These are phyloP conservation scores for Dillenia turbinata DNA, from an alignment of 164 flowering plant genomes.

Conservation along the genomic window DNA sequence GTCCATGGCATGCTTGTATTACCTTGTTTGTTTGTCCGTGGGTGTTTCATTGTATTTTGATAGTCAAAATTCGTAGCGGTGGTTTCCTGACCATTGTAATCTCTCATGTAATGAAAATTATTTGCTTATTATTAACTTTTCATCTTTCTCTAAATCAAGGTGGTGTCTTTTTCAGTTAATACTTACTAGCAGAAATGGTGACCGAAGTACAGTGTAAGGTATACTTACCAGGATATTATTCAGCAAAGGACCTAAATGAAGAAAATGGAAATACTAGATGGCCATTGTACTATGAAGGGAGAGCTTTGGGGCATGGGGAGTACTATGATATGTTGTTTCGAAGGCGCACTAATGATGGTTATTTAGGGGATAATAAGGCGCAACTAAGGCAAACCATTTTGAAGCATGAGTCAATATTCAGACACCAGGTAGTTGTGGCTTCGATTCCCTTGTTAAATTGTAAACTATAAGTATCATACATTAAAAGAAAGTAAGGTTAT, in stretches of 20 bases:
- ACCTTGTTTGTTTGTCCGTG: too few species aligned
- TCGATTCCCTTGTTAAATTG: too few species aligned
- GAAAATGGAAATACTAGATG: constrained; percentile 18
- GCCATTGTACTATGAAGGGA: constrained; percentile 19
- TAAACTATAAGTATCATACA: neutral
- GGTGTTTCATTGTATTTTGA: too few species aligned
- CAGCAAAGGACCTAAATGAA: constrained; percentile 24
- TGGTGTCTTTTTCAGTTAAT: too few species aligned
- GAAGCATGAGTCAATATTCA: constrained; percentile 42
- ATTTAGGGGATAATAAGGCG: constrained; percentile 20
- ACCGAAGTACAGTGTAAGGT: constrained; percentile 37
- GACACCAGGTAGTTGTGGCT: constrained; percentile 32
- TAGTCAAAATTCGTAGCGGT: too few species aligned
- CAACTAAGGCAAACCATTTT: constrained; percentile 34
- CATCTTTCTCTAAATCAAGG: too few species aligned
- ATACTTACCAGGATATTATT: constrained; percentile 25
- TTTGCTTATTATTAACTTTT: too few species aligned
- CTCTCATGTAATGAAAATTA: too few species aligned
- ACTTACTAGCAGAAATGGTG: constrained; percentile 39
- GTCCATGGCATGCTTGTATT: too few species aligned
- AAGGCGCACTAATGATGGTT: constrained; percentile 13
- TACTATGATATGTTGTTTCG: constrained; percentile 7
- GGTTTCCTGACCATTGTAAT: too few species aligned
- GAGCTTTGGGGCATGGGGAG: constrained; percentile 13
- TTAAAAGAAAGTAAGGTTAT: neutral